These are phyloP conservation scores for Candida xiaguanensis DNA, from an alignment of 805 yeast genomes.

Conservation along the genomic window DNA sequence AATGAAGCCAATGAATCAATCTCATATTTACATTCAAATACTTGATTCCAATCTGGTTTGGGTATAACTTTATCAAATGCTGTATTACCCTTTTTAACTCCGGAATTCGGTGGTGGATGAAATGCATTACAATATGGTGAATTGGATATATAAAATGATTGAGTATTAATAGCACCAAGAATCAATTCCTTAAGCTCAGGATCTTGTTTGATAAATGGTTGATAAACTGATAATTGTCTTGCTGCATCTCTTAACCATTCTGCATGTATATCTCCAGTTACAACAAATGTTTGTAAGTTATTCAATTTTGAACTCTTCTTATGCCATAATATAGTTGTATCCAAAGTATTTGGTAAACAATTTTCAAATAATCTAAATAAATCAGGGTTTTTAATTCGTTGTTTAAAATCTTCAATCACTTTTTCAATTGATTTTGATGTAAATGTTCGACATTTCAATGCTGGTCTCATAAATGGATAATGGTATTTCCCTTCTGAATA, in stretches of 20 bases:
- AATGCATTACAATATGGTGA: constrained; percentile 90
- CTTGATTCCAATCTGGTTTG: constrained; percentile 61
- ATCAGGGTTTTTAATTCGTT: constrained; percentile 55
- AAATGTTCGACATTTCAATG: constrained; percentile 69
- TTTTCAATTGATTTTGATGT: constrained; percentile 57
- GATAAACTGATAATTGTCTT: constrained; percentile 74
- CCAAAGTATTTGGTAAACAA: constrained; percentile 82
- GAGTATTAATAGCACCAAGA: constrained; percentile 78
- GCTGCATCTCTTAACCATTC: constrained; percentile 92
- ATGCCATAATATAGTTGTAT: constrained; percentile 82
- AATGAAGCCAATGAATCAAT: constrained; percentile 83
- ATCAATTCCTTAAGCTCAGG: constrained; percentile 47
- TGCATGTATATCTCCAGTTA: constrained; percentile 91
- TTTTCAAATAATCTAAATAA: constrained; percentile 75
- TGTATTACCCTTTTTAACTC: constrained; percentile 46
- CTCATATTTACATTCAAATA: constrained; percentile 89
- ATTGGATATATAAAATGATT: constrained; percentile 55
- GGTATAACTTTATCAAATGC: constrained; percentile 68
- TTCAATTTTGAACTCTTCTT: not conserved
- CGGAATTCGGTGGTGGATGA: constrained; percentile 69
- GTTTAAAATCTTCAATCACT: constrained; percentile 49
- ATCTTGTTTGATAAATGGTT: constrained; percentile 56
- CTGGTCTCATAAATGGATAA: constrained; percentile 77
- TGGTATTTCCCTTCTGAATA: constrained; percentile 50
- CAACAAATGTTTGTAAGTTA: constrained; percentile 58